phyloP scores from a whole-genome alignment of 495 filamentous ascomycete species.

The Amphirosellinia nigrospora region DNA sequence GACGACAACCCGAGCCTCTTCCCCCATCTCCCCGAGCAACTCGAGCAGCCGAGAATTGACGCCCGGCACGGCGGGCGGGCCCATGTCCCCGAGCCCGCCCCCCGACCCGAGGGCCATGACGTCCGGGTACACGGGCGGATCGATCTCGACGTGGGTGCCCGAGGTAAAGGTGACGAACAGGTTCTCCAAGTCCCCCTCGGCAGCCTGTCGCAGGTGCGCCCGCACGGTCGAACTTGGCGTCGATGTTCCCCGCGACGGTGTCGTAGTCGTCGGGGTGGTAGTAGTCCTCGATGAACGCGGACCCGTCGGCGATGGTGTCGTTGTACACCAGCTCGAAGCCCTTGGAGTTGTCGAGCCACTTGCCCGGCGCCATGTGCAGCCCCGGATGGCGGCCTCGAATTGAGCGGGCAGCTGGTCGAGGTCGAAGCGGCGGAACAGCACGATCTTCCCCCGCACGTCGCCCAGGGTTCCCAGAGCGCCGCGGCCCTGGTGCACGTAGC shows the following conservation, averaged over 20 bases:
- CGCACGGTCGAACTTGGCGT: slow-evolving; percentile 70
- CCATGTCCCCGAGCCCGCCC: slow-evolving; percentile 1
- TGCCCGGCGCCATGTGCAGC: slow-evolving; percentile 74
- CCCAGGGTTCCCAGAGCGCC: slow-evolving; percentile 68
- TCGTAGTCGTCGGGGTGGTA: slow-evolving; percentile 59
- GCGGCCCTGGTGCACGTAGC: slow-evolving; percentile 67
- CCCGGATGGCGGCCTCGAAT: slow-evolving; percentile 62
- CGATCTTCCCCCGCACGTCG: slow-evolving; percentile 75
- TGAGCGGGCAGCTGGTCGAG: slow-evolving; percentile 55
- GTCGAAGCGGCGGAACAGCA: slow-evolving; percentile 77
- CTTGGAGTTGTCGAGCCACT: slow-evolving; percentile 78
- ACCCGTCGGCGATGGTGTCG: slow-evolving; percentile 59
- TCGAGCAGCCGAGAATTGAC: slow-evolving; percentile 74
- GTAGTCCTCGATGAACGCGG: slow-evolving; percentile 84
- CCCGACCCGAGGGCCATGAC: slow-evolving; percentile 57
- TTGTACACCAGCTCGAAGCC: slow-evolving; percentile 47
- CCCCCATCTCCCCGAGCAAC: slow-evolving; percentile 74
- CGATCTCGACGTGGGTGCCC: slow-evolving; percentile 49
- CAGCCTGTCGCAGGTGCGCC: slow-evolving; percentile 70
- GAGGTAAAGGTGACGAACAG: slow-evolving; percentile 60
- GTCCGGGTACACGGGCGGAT: slow-evolving; percentile 50
- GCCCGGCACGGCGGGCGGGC: slow-evolving; percentile 45
- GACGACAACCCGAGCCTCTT: slow-evolving; percentile 73
- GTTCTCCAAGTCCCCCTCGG: slow-evolving; percentile 38
- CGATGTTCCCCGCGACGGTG: slow-evolving; percentile 61